A percentile compares a stretch with the other conserved stretches of the same genome.
Conservation (phyloP, 257 asterid species). For the Voacanga thouarsii region DNA sequence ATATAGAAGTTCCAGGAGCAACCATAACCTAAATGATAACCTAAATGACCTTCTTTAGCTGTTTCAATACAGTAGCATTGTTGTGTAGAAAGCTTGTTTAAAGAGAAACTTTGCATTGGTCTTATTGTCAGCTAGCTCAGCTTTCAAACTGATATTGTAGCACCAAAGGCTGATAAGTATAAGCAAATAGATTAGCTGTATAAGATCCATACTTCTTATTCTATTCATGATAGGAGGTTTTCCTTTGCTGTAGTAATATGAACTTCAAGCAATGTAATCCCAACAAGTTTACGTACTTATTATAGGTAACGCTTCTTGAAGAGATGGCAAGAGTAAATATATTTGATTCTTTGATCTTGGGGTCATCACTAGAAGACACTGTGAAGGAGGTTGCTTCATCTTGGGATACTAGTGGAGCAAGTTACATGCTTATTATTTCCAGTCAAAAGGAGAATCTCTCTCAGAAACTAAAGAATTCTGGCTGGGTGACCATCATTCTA, state of each 20-base stretch:
- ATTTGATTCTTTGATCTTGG: constrained; percentile 34
- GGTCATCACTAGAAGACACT: constrained; percentile 44
- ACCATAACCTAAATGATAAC: no score
- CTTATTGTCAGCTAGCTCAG: not conserved
- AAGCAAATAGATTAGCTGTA: not conserved
- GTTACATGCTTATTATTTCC: constrained; percentile 51
- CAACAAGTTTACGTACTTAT: constrained; percentile 18
- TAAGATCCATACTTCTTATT: not conserved
- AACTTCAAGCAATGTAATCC: not conserved
- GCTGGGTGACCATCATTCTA: constrained; percentile 53
- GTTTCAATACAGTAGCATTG: not conserved
- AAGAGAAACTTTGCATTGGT: not conserved
- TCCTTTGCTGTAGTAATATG: not conserved
- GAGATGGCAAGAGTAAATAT: constrained; percentile 47
- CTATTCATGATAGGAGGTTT: constrained; percentile 3
- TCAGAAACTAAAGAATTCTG: constrained; percentile 33
- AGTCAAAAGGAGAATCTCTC: constrained; percentile 34
- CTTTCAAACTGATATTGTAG: not conserved
- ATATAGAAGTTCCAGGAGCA: not conserved
- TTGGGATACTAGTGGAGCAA: constrained; percentile 50
- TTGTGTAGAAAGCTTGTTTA: not conserved
- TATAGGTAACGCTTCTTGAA: constrained; percentile 59
- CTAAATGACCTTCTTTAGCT: not conserved
- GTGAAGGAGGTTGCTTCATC: constrained; percentile 37
- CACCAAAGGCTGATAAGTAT: no score